Conservation (phyloP, 768 basidiomycete genomes). For the Chiua virens region DNA sequence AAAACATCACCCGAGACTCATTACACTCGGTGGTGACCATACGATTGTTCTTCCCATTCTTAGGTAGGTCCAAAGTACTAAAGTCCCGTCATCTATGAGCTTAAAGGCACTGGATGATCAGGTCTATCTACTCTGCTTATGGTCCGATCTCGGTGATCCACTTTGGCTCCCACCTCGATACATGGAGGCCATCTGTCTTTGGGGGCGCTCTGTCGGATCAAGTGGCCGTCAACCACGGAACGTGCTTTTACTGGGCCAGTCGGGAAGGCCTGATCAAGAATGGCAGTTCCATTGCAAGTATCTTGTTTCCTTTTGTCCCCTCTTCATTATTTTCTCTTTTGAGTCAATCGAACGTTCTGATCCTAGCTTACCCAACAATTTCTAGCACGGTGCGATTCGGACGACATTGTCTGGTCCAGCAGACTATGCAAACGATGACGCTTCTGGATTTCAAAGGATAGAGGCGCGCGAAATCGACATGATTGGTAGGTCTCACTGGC, state of each 20-base stretch:
- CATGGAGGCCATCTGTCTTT: slow-evolving; percentile 75
- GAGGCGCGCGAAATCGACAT: slow-evolving; percentile 85
- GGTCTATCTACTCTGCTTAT: slow-evolving; percentile 75
- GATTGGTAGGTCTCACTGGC: slow-evolving; percentile 58
- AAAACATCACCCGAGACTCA: slow-evolving; percentile 71
- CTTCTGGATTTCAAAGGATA: slow-evolving; percentile 77
- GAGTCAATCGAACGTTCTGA: slow-evolving; percentile 46
- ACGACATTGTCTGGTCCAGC: slow-evolving; percentile 77
- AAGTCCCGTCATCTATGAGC: neutral
- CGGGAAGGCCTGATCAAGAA: slow-evolving; percentile 79
- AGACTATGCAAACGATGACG: slow-evolving; percentile 78
- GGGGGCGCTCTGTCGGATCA: slow-evolving; percentile 72
- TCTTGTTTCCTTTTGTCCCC: slow-evolving; percentile 33
- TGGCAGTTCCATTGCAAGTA: slow-evolving; percentile 82
- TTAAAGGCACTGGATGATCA: slow-evolving; percentile 13
- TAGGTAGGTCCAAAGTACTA: slow-evolving; percentile 22
- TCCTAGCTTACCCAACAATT: slow-evolving; percentile 64
- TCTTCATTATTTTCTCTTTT: slow-evolving; percentile 11
- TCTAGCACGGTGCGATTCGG: slow-evolving; percentile 82
- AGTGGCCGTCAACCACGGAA: slow-evolving; percentile 82
- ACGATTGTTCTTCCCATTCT: slow-evolving; percentile 70
- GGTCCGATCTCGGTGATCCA: slow-evolving; percentile 82
- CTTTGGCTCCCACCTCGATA: slow-evolving; percentile 84
- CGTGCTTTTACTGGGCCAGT: slow-evolving; percentile 89
- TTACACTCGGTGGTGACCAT: slow-evolving; percentile 88